Evolutionary conservation across 306 rosid genomes (phyloP), one percentile per base, ranked within the genome.

Genomic region (Begonia peltatifolia): DNA sequence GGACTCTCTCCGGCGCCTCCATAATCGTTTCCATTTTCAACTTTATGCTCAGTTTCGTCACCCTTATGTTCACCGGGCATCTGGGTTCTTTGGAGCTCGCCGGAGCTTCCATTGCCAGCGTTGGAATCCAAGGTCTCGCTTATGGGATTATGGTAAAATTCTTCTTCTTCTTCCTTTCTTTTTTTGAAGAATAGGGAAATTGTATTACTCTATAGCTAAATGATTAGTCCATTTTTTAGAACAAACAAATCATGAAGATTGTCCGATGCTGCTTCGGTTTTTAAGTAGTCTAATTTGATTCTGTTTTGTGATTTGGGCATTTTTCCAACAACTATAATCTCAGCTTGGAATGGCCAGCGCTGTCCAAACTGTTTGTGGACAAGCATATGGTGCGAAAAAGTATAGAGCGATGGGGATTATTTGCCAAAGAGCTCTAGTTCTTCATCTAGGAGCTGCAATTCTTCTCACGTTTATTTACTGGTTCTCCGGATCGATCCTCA

Each of bases 341-440:
- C 16, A 80, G 94, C 20, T 78, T 46, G 94, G 94, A 0, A 81
- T 84, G 94, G 88, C 94, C 3, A 75, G 81, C 64, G 94, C 94
- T 2, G 83, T 84, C 41, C 83, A 80, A 63, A 84, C 94, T 7
- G 78, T 81, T 18, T 84, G 94, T 52, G 89, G 94, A 15, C 94
- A 84, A 71, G 86, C 89, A 10, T 81, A 66, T 36, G 94, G 94
- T 8, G 89, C 94, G 3, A 75, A 53, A 23, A 69, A 69, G 10
- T 20, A 64, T 18, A 51, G 54, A 49, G 68, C 71, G 62, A 75
- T 84, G 94, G 71, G 89, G 16, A 55, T 78, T 35, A 68, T 72
- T 68, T 75, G 66, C 54, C 94, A 81, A 68, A 71, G 86, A 56
- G 80, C 86, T 50, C 6, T 30, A 30, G 36, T 30, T 30, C 36